Conservation (phyloP, 2,329 filamentous ascomycete species). For the Davidsoniella virescens region DNA sequence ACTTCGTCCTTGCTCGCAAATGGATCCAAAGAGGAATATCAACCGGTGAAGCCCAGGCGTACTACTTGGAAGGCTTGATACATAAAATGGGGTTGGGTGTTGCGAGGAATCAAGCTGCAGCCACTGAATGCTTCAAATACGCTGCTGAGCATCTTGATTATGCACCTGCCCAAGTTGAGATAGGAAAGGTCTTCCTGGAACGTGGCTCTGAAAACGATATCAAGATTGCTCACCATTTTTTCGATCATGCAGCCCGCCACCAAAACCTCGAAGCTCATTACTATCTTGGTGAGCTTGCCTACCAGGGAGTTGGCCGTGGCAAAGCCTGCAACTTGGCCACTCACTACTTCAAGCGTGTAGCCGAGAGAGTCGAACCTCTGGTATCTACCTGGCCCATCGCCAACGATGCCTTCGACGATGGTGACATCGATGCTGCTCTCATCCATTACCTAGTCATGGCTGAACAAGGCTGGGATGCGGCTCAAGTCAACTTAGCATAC, state of each 20-base stretch:
- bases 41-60: conserved; percentile 65
- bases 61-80: conserved; percentile 73
- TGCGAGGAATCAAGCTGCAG: conserved; percentile 49
- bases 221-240: conserved; percentile 65
- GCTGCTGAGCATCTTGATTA: conserved; percentile 65
- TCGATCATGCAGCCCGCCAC: conserved; percentile 70
- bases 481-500: conserved; percentile 79
- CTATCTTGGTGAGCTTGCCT: conserved; percentile 75
- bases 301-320: conserved; percentile 65
- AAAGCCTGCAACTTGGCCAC: conserved; percentile 62
- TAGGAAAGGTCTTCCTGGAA: conserved; percentile 73
- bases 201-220: conserved; percentile 57
- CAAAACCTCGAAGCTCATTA: conserved; percentile 81
- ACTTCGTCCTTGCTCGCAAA: conserved; percentile 54
- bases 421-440: conserved; percentile 65
- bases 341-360: conserved; percentile 67
- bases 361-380: conserved; percentile 54
- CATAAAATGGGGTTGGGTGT: conserved; percentile 64
- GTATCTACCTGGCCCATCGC: conserved; percentile 71
- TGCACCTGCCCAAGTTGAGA: conserved; percentile 62
- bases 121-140: conserved; percentile 59
- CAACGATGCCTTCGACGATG: conserved; percentile 63
- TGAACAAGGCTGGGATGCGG: conserved; percentile 80
- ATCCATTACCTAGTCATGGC: conserved; percentile 74
- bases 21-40: conserved; percentile 73